Percentiles rank a stretch among this genome's conserved stretches.
These are phyloP conservation scores for Chalciporus piperatus DNA, from an alignment of 768 basidiomycete genomes.

Conservation along the genomic window DNA sequence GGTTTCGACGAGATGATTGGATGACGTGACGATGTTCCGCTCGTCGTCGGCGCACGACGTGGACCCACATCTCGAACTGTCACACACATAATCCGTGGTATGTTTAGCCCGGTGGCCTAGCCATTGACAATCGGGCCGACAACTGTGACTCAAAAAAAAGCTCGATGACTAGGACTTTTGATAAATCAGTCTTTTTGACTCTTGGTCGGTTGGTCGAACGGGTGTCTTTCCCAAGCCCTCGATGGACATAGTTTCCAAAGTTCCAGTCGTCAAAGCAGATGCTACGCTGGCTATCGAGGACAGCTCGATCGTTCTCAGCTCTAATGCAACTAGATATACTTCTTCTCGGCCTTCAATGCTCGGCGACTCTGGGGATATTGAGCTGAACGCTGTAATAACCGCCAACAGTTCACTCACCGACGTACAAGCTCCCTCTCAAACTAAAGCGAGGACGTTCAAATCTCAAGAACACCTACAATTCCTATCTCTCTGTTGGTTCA, in stretches of 20 bases:
- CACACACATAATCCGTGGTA: neutral
- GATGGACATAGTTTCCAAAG: slow-evolving; percentile 3
- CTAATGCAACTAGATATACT: slow-evolving; percentile 1
- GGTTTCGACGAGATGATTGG: too few species aligned
- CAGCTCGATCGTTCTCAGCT: neutral
- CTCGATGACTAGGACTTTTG: neutral
- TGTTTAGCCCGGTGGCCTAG: neutral
- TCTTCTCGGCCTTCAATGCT: slow-evolving; percentile 2
- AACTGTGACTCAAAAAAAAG: slow-evolving; percentile 1
- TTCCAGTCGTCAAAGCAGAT: neutral
- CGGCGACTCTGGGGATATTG: slow-evolving; percentile 4
- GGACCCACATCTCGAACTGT: too few species aligned
- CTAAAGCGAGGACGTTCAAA: slow-evolving; percentile 7
- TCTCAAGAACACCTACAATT: slow-evolving; percentile 44
- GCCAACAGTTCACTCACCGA: neutral
- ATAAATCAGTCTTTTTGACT: neutral
- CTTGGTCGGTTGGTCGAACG: neutral
- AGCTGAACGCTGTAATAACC: neutral
- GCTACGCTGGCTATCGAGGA: neutral
- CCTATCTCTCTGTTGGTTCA: slow-evolving; percentile 48
- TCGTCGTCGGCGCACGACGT: neutral
- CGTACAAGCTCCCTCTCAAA: neutral
- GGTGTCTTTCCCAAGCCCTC: neutral
- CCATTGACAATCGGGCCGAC: slow-evolving; percentile 1
- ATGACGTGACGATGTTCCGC: too few species aligned